Evolutionary conservation across 2,329 filamentous ascomycete genomes (phyloP), one percentile per base, ranked within the genome.

Genomic region (Calonectria pteridis): DNA sequence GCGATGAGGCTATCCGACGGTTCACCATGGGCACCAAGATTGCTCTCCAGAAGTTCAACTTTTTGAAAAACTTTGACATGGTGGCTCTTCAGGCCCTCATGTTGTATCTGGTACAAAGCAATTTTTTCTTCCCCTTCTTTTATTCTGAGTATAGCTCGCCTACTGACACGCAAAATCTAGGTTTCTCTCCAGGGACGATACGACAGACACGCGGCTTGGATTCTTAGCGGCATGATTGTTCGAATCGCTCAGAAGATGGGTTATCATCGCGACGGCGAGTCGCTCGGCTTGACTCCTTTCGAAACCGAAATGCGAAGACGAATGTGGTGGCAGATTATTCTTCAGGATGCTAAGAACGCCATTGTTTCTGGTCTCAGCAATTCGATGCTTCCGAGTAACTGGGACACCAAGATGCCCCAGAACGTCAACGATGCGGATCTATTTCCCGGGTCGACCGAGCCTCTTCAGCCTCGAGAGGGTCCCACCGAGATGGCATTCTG

Each of bases 191-290:
- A 91, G 67, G 89, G 90, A 40, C 88, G 89, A 7, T 91, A 91
- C 77, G 89, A 92, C 74, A 87, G 88, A 3, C 90, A 92, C 76
- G 88, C 89, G 2, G 86, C 89, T 6, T 93, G 91, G 90, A 88
- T 92, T 53, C 79, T 93, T 28, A 91, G 90, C 66, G 91, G 91
- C 6, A 85, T 91, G 20, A 86, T 91, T 6, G 86, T 94, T 40
- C 88, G 92, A 26, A 91, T 94, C 67, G 92, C 91, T 1, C 90
- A 93, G 79, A 92, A 92, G 79, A 92, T 94, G 87, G 92, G 92
- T 0, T 86, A 93, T 62, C 91, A 93, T 73, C 87, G 90, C 16
- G 92, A 94, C 73, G 91, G 91, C 43, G 88, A 89, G 73, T 82
- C 84, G 23, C 84, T 92, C 7, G 88, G 88, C 2, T 84, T 93